These are phyloP conservation scores for Xylaria telfairii DNA, from an alignment of 495 filamentous ascomycete species.

Conservation along the genomic window DNA sequence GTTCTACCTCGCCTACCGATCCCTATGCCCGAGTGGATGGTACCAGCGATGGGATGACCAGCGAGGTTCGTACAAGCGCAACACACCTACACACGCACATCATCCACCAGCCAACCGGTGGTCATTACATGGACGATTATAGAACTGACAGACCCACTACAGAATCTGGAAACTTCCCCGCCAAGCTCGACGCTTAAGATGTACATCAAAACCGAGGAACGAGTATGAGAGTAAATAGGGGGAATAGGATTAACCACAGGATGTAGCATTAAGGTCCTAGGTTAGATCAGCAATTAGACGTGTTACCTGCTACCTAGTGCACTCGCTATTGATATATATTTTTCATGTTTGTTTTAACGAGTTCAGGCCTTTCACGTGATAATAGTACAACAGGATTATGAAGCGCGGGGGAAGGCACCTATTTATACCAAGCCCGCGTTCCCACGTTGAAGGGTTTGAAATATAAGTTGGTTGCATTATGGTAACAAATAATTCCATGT, in stretches of 20 bases:
- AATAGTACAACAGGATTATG: neutral
- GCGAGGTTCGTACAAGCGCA: conserved; percentile 70
- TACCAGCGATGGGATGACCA: conserved; percentile 96
- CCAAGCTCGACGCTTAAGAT: conserved; percentile 60
- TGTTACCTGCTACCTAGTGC: conserved; percentile 13
- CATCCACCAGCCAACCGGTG: neutral
- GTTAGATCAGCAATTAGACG: conserved; percentile 30
- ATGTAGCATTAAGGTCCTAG: conserved; percentile 38
- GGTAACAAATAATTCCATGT: neutral
- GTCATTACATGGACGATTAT: conserved; percentile 1
- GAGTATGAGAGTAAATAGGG: conserved; percentile 6
- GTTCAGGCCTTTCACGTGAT: neutral
- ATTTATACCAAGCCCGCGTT: neutral
- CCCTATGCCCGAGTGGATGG: conserved; percentile 96
- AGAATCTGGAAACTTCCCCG: conserved; percentile 94
- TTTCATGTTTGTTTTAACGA: neutral
- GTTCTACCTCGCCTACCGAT: conserved; percentile 96
- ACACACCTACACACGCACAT: neutral
- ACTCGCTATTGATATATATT: conserved; percentile 17
- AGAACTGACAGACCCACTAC: conserved; percentile 36
- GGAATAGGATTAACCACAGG: conserved; percentile 14
- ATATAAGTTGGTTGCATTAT: neutral
- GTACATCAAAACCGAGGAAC: conserved; percentile 32
- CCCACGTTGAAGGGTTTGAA: neutral
- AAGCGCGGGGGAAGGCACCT: neutral